Evolutionary conservation across 2,329 filamentous ascomycete species (phyloP).

Genomic region (Penicillium sp.): DNA sequence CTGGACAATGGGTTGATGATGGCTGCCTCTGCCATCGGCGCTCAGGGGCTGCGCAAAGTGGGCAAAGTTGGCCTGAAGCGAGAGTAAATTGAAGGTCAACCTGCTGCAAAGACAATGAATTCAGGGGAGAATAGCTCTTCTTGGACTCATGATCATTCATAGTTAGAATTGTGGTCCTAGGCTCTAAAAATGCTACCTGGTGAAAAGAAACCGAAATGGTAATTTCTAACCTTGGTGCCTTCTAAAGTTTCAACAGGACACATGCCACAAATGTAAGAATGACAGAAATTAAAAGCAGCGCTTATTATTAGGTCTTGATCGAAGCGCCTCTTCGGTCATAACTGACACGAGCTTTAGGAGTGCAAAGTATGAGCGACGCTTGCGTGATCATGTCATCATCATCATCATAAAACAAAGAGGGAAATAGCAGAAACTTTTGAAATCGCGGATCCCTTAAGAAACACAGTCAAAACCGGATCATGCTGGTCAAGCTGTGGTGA

Average conservation of each 20-base stretch:
- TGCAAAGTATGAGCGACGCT: constrained; percentile 11
- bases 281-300: neutral
- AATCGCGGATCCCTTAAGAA: constrained; percentile 1
- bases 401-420: constrained; percentile 3
- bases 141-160: neutral
- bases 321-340: neutral
- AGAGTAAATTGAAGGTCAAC: constrained; percentile 18
- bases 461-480: neutral
- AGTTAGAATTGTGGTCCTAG: neutral
- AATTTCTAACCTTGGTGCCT: neutral
- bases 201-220: neutral
- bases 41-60: constrained; percentile 50
- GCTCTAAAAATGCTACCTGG: neutral
- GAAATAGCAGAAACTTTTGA: constrained; percentile 12
- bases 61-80: constrained; percentile 56
- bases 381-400: constrained; percentile 4
- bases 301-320: neutral
- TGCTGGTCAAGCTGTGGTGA: neutral
- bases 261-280: no score
- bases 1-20: constrained; percentile 55
- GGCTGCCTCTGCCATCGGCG: constrained; percentile 44
- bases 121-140: neutral
- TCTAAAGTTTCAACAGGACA: neutral
- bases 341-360: neutral
- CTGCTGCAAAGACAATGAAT: neutral